Evolutionary conservation across 768 basidiomycete species (phyloP).

Genomic region (Fistulinella prunicolor): DNA sequence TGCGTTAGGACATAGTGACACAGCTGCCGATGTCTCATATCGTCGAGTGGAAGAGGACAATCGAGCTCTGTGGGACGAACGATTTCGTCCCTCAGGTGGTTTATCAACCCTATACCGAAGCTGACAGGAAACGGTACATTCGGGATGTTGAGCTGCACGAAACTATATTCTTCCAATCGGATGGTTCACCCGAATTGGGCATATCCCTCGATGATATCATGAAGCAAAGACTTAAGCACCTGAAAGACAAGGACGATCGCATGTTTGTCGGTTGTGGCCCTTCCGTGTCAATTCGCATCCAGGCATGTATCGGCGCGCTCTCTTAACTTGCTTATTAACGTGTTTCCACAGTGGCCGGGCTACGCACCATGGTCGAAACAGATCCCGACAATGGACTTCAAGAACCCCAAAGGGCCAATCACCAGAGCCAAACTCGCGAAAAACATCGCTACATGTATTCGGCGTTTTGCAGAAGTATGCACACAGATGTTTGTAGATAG

Average conservation of each 20-base stretch:
- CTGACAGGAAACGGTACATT: slow-evolving; percentile 74
- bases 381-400: slow-evolving; percentile 80
- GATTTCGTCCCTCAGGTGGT: slow-evolving; percentile 68
- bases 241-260: slow-evolving; percentile 56
- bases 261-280: slow-evolving; percentile 75
- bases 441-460: slow-evolving; percentile 74
- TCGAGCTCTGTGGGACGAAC: slow-evolving; percentile 28
- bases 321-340: background rate
- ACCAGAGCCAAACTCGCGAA: slow-evolving; percentile 75
- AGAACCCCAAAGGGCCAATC: slow-evolving; percentile 73
- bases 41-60: slow-evolving; percentile 23
- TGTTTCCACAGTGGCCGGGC: slow-evolving; percentile 64
- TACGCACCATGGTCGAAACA: slow-evolving; percentile 77
- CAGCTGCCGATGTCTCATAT: slow-evolving; percentile 26
- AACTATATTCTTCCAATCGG: slow-evolving; percentile 62
- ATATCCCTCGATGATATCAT: slow-evolving; percentile 63
- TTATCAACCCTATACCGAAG: slow-evolving; percentile 75
- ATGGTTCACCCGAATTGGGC: slow-evolving; percentile 54
- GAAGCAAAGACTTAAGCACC: slow-evolving; percentile 52
- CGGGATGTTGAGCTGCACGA: slow-evolving; percentile 61
- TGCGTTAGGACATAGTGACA: slow-evolving; percentile 20
- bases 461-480: slow-evolving; percentile 61
- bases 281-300: slow-evolving; percentile 75
- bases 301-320: slow-evolving; percentile 41
- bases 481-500: background rate